These are phyloP conservation scores for Scedosporium aurantiacum DNA, from an alignment of 2,329 filamentous ascomycete species.

Conservation along the genomic window DNA sequence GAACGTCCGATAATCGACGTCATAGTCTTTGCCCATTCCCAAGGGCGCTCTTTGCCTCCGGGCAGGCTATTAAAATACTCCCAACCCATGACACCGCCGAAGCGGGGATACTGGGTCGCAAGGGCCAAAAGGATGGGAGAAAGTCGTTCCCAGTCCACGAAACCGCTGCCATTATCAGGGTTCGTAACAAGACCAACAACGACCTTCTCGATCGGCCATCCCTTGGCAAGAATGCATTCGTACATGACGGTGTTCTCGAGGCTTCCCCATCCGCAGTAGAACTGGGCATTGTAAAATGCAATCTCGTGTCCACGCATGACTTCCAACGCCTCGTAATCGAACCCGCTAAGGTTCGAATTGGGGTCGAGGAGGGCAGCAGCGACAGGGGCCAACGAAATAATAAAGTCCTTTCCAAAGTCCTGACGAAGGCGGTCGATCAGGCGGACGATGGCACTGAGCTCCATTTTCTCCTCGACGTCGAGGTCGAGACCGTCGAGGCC, in stretches of 20 bases:
- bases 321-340: constrained; percentile 69
- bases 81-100: constrained; percentile 90
- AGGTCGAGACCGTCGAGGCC: constrained; percentile 62
- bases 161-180: constrained; percentile 56
- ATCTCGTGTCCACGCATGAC: constrained; percentile 54
- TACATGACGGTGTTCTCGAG: constrained; percentile 35
- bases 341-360: constrained; percentile 60
- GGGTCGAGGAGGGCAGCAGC: constrained; percentile 55
- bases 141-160: constrained; percentile 36
- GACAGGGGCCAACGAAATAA: constrained; percentile 74
- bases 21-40: constrained; percentile 69
- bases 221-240: constrained; percentile 41
- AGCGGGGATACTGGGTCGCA: constrained; percentile 45
- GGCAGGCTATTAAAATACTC: constrained; percentile 82
- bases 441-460: constrained; percentile 52
- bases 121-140: constrained; percentile 30
- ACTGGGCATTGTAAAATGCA: constrained; percentile 82
- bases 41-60: constrained; percentile 50
- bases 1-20: constrained; percentile 26
- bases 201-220: constrained; percentile 63
- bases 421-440: constrained; percentile 55
- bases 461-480: constrained; percentile 70
- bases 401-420: constrained; percentile 60
- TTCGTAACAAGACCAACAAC: constrained; percentile 76
- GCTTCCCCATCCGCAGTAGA: constrained; percentile 82